Base-by-base conservation (phyloP, 2,329 filamentous ascomycete species). In the Trichoderma brevicompactum region DNA sequence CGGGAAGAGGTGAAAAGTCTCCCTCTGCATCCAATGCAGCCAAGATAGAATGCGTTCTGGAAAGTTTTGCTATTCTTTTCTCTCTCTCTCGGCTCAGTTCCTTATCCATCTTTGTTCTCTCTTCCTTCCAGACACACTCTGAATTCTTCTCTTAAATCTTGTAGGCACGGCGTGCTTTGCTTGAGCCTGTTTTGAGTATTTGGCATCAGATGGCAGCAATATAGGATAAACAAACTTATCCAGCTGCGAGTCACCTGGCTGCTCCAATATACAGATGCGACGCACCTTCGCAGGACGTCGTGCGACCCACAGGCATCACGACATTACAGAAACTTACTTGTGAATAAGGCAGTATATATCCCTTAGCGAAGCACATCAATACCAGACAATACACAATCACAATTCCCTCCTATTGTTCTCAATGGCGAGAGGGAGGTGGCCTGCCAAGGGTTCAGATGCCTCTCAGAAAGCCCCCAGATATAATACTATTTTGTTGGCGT, bases 171-270 rank as follows among this genome's bases (percentile, higher is more conserved):
- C 23, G 2, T 28, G 5, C 5, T 28, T 2, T 28, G 23, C 23
- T 28, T 28, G 17, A 46, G 7, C 19, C 44, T 12, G 10, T 12
- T 15, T 36, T 10, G 48, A 34, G 8, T 28, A 9, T 28, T 28
- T 15, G 34, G 59, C 59, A 28, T 49, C 10, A 7, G 72, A 44
- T 8, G 50, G 54, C 5, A 44, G 32, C 1, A 66, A 67, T 0
- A 68, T 66, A 2, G 70, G 62, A 5, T 63, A 62, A 3, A 72
- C 3, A 6, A 53, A 13, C 1, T 64, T 69, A 23, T 62, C 36
- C 12, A 66, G 66, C 17, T 64, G 48, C n/a, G 7, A 66, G 15
- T 69, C 72, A 46, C 73, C 69, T 23, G 66, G 71, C 53, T 74
- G 68, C 40, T 53, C 65, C 7, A 72, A 43, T 1, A 41, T 50